Conservation (phyloP, 2,329 filamentous ascomycete species). For the Colletotrichum chrysophilum region DNA sequence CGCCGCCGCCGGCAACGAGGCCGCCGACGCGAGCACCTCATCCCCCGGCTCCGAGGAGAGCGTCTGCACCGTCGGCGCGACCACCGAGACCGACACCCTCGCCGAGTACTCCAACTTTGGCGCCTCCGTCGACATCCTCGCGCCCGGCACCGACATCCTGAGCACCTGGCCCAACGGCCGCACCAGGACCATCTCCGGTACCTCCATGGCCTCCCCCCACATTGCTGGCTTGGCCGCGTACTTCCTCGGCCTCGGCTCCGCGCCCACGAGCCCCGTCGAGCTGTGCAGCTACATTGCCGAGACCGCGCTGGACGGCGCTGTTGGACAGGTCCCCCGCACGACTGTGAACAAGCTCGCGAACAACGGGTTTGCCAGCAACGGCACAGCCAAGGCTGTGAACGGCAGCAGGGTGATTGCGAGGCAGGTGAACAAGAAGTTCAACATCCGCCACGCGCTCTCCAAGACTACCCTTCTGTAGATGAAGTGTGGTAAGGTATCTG, state of each 20-base stretch:
- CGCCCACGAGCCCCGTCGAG: conserved; percentile 30
- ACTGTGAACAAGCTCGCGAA: conserved; percentile 40
- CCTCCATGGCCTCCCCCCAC: conserved; percentile 26
- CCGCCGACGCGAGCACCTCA: conserved; percentile 44
- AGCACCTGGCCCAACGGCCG: conserved; percentile 51
- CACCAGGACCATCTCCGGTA: conserved; percentile 19
- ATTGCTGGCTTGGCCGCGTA: conserved; percentile 25
- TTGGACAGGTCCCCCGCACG: conserved; percentile 37
- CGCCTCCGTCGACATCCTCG: conserved; percentile 53
- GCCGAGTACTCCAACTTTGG: conserved; percentile 61
- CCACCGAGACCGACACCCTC: conserved; percentile 40
- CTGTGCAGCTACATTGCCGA: conserved; percentile 47
- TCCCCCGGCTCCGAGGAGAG: conserved; percentile 53
- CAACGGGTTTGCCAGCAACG: conserved; percentile 29
- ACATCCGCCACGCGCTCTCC: not conserved
- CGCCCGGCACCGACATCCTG: conserved; percentile 51
- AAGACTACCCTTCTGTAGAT: not conserved
- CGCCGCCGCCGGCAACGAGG: conserved; percentile 61
- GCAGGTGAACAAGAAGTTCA: conserved; percentile 9
- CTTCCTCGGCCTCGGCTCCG: conserved; percentile 50
- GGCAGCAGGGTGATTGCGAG: not conserved
- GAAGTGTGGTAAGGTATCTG: not conserved
- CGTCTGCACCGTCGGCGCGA: conserved; percentile 61
- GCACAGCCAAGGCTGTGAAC: conserved; percentile 4
- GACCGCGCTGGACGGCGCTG: conserved; percentile 42